These are phyloP conservation scores for Iris pallida DNA, from an alignment of 116 monocot species.

Conservation along the genomic window DNA sequence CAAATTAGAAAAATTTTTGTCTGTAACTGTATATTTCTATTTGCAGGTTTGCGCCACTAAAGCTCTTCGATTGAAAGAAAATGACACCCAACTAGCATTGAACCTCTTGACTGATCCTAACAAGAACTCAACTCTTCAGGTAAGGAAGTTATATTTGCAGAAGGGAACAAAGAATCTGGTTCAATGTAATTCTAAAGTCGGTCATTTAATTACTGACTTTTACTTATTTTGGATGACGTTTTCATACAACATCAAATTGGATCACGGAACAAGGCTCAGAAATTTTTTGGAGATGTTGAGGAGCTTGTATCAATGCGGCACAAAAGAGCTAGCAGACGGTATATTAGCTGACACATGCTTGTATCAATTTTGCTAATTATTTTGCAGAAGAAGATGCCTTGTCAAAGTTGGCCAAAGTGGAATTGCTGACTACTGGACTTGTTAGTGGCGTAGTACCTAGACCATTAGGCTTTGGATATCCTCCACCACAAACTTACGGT, in stretches of 20 bases:
- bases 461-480: constrained; percentile 48
- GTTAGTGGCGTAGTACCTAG: constrained; percentile 41
- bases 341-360: too few relatives aligned
- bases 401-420: constrained; percentile 61
- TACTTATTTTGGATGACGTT: too few relatives aligned
- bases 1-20: not conserved
- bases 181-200: too few relatives aligned
- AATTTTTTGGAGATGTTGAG: too few relatives aligned
- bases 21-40: not conserved
- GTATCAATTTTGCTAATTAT: not conserved
- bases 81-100: constrained; percentile 62
- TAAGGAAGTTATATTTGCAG: constrained; percentile 1
- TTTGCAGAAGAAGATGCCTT: constrained; percentile 68
- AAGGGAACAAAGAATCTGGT: not conserved
- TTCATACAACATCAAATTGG: too few relatives aligned
- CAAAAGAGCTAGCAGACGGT: too few relatives aligned
- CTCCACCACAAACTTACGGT: constrained; percentile 55
- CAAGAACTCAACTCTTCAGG: constrained; percentile 62
- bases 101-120: constrained; percentile 77
- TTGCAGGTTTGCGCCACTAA: constrained; percentile 76
- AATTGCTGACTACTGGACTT: constrained; percentile 39
- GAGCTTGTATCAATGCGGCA: too few relatives aligned
- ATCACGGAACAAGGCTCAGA: too few relatives aligned
- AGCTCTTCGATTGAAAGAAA: constrained; percentile 68
- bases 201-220: too few relatives aligned